Evolutionary conservation across 345 rosid genomes (phyloP), one percentile per base, ranked within the genome.

Genomic region (Pistacia vera): DNA sequence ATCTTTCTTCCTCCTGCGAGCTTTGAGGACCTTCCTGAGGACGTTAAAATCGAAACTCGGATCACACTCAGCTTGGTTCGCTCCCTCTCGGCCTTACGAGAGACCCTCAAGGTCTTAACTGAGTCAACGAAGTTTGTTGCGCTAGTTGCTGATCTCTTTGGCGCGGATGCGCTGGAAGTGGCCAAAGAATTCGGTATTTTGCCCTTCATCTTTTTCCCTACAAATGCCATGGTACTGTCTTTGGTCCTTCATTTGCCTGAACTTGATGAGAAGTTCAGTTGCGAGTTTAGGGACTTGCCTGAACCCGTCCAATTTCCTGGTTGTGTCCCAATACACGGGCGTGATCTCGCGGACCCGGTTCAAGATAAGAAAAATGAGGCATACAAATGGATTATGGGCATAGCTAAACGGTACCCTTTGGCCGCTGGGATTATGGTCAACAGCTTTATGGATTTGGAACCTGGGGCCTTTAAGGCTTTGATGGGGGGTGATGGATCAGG

Each of bases 351-450:
- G 1, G 88, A 80, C 36, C 71, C 77, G 62, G 25, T 73, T 33
- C 86, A 78, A 52, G 74, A 78, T 18, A 61, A 70, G 28, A 67
- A 81, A 11, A 54, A 58, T 30, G 77, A 80, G 10, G 71, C 78
- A 2, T 83, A 85, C 36, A 69, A 71, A 56, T 30, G 51, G 73
- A 0, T 54, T 38, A 54, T 85, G 55, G 54, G 77, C 16, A 17
- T 25, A 10, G 71, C 70, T 16, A 77, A 63, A 30, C 18, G 13
- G 17, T 72, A 51, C 30, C 52, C 30, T 1, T 59, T 38, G 48
- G 88, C 85, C 6, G 76, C 66, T 56, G 85, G 88, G 55, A 64
- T 85, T 33, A 17, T 85, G 28, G 82, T 82, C 4, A 80, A 80
- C 9, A 75, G 82, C 30, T 85, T 82, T 30, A 30, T 9, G 16